phyloP scores from a whole-genome alignment of 768 basidiomycete genomes.

The Tulasnella sp. region DNA sequence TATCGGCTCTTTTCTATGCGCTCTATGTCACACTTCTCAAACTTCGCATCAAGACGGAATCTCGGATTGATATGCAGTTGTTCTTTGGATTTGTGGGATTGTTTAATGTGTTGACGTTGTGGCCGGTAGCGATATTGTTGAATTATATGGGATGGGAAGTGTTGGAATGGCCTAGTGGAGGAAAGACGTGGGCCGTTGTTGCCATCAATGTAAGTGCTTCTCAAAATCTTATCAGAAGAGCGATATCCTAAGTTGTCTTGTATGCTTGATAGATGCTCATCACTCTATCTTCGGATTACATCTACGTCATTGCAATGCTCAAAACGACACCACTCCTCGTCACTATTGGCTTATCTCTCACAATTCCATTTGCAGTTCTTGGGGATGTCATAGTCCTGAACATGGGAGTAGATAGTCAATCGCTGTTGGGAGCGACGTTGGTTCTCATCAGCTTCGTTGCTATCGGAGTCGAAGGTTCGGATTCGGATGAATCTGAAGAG shows the following conservation, averaged over 20 bases:
- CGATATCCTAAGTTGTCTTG: neutral
- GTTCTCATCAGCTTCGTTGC: constrained; percentile 65
- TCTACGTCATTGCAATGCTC: constrained; percentile 83
- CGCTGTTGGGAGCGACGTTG: constrained; percentile 59
- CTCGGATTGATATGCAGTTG: constrained; percentile 80
- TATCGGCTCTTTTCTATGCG: constrained; percentile 48
- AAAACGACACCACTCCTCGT: constrained; percentile 91
- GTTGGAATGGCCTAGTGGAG: constrained; percentile 55
- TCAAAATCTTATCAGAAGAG: neutral
- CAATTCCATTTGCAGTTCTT: constrained; percentile 79
- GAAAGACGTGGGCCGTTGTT: constrained; percentile 36
- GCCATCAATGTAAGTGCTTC: constrained; percentile 48
- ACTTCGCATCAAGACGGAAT: constrained; percentile 67
- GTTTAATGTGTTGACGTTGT: constrained; percentile 61
- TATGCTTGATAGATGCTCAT: constrained; percentile 55
- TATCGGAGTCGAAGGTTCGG: constrained; percentile 41
- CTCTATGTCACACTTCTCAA: constrained; percentile 83
- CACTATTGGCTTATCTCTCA: constrained; percentile 81
- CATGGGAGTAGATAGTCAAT: constrained; percentile 42
- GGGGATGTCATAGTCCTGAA: constrained; percentile 56
- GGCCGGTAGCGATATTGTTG: constrained; percentile 67
- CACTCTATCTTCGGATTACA: constrained; percentile 68
- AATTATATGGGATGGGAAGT: constrained; percentile 58
- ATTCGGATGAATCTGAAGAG: too few species aligned
- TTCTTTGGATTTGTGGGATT: constrained; percentile 92